These are phyloP conservation scores for Petasospora fabianii DNA, from an alignment of 1,139 yeast species.

Conservation along the genomic window DNA sequence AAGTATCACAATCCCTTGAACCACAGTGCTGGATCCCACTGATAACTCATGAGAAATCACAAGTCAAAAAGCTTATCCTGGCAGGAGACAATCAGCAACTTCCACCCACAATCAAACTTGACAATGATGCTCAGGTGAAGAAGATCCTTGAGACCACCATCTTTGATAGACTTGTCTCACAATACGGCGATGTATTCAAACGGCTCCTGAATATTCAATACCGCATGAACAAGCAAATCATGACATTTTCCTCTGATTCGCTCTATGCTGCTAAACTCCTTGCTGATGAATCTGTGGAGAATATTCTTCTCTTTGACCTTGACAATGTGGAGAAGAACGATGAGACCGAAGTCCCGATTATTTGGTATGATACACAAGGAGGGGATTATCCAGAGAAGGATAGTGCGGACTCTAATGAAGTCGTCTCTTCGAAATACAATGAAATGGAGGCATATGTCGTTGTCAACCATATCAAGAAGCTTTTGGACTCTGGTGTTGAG, in stretches of 20 bases:
- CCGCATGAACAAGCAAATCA: conserved; percentile 76
- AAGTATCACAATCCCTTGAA: conserved; percentile 89
- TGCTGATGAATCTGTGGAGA: conserved; percentile 60
- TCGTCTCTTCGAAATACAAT: conserved; percentile 57
- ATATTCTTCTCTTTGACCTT: conserved; percentile 53
- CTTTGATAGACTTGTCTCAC: conserved; percentile 69
- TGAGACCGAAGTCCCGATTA: conserved; percentile 40
- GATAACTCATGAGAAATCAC: conserved; percentile 48
- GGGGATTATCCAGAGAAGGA: conserved; percentile 70
- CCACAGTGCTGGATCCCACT: conserved; percentile 98
- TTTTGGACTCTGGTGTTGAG: conserved; percentile 46
- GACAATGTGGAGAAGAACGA: conserved; percentile 44
- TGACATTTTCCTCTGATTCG: conserved; percentile 70
- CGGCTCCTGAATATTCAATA: conserved; percentile 72
- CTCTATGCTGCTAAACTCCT: conserved; percentile 60
- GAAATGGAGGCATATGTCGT: conserved; percentile 70
- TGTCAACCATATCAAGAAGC: conserved; percentile 46
- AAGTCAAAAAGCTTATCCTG: conserved; percentile 56
- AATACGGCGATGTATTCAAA: conserved; percentile 48
- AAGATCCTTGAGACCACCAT: conserved; percentile 56
- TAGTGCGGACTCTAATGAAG: conserved; percentile 11
- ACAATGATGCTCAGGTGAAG: conserved; percentile 30
- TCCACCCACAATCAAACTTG: conserved; percentile 69
- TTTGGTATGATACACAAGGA: conserved; percentile 95
- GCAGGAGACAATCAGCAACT: conserved; percentile 90